Conservation (phyloP, 2,329 filamentous ascomycete genomes). For the Alternaria sp. region DNA sequence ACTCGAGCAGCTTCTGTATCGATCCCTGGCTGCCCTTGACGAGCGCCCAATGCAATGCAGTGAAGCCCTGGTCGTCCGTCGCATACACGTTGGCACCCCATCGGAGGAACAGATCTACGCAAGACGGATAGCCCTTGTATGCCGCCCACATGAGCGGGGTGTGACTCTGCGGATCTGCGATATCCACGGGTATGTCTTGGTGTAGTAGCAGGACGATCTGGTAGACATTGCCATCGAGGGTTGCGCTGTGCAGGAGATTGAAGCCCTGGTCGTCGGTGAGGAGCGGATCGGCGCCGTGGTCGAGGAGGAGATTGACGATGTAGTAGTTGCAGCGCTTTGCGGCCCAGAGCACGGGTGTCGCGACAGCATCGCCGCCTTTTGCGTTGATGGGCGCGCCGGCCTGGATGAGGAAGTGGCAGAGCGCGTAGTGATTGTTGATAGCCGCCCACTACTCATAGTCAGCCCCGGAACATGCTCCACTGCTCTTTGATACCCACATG, state of each 20-base stretch:
- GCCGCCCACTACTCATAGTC: constrained; percentile 79
- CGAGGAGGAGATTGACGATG: constrained; percentile 88
- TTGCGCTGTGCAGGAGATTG: constrained; percentile 96
- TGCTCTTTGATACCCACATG: constrained; percentile 67
- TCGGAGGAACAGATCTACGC: constrained; percentile 88
- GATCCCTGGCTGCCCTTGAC: constrained; percentile 91
- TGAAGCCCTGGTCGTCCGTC: constrained; percentile 90
- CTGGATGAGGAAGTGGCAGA: constrained; percentile 93
- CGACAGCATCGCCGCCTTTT: constrained; percentile 93
- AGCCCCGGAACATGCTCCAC: neutral
- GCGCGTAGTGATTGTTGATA: constrained; percentile 97
- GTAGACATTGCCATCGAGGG: constrained; percentile 94
- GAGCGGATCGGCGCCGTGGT: constrained; percentile 90
- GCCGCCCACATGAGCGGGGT: constrained; percentile 98
- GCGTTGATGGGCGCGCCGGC: constrained; percentile 88
- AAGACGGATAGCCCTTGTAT: constrained; percentile 93
- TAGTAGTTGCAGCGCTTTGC: constrained; percentile 97
- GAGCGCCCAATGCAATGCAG: constrained; percentile 92
- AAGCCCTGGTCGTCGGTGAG: constrained; percentile 95
- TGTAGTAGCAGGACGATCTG: constrained; percentile 88
- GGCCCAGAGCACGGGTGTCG: constrained; percentile 95
- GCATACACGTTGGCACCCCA: constrained; percentile 96
- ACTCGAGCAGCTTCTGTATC: constrained; percentile 93
- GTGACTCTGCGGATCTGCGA: constrained; percentile 86
- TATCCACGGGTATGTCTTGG: constrained; percentile 93